Base-by-base conservation (phyloP, 169 alveolate genomes). In the Plasmodium adleri region DNA sequence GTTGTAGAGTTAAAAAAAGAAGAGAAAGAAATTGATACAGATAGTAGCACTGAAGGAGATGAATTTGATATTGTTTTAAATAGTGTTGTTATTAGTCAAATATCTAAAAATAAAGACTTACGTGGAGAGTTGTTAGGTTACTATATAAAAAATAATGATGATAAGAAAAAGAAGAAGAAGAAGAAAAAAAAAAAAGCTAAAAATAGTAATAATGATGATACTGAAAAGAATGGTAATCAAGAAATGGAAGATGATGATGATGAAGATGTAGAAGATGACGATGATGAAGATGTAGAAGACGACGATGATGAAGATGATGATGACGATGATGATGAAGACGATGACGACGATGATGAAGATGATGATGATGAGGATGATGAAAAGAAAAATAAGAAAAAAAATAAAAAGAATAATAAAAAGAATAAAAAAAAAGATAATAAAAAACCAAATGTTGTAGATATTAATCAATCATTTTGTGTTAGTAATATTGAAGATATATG, bases 401-500 rank as follows among this genome's bases (percentile, higher is more conserved):
- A 22, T 17, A 49, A 10, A 28, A 71, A 83, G 32, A 72, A 83
- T 12, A 17, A 20, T 26, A 83, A 70, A 63, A 83, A 83, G 13
- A 70, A 70, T 26, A 71, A 83, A 68, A 83, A 70, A 47, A 83
- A 78, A 28, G 89, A 78, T 17, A 32, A 56, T 4, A 83, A 83
- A 70, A 83, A 83, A 83, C 59, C 71, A 58, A 49, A 83, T 64
- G 12, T 59, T 43, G 74, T 71, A 26, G 91, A 83, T 68, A 70
- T 83, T 70, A 83, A 83, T 39, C 91, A 83, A 59, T 83, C 91
- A 1, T 83, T 83, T 58, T 70, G 91, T 68, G 91, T 83, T 32
- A 58, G 83, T 62, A 83, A 83, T 59, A 71, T 70, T 70, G 91
- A 83, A 83, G 91, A 83, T 70, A 83, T 83, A 54, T 83, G 83